These are phyloP conservation scores for Fraxinus albicans DNA, from an alignment of 305 asterid species.

Conservation along the genomic window DNA sequence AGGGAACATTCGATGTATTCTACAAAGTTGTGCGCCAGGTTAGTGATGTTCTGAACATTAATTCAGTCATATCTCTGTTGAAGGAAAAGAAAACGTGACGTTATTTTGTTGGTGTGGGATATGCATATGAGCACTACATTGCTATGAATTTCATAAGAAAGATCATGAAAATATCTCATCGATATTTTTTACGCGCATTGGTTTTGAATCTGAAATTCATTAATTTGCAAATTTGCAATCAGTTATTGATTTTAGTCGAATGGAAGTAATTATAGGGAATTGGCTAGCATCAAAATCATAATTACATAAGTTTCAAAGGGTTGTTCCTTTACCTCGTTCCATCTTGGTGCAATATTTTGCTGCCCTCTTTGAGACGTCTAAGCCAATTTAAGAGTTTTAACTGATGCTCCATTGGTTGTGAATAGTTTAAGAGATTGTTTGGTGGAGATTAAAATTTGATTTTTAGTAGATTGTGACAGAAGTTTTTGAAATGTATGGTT, in stretches of 20 bases:
- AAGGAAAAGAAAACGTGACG: background rate
- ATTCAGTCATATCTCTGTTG: background rate
- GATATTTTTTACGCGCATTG: background rate
- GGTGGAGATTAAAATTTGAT: no score
- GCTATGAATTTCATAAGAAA: background rate
- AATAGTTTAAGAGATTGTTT: background rate
- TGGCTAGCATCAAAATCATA: background rate
- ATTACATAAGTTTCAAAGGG: background rate
- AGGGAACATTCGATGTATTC: constrained; percentile 76
- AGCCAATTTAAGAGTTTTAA: background rate
- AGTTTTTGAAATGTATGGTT: no score
- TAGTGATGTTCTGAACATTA: constrained; percentile 25
- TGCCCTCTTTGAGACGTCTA: background rate
- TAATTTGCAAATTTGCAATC: background rate
- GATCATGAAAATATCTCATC: background rate
- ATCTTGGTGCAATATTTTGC: background rate
- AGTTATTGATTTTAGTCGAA: background rate
- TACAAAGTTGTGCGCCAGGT: constrained; percentile 74
- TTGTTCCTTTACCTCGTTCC: background rate
- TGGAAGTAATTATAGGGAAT: background rate
- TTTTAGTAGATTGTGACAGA: no score
- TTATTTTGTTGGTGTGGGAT: background rate
- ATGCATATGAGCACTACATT: background rate
- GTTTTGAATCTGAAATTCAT: background rate
- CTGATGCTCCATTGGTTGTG: background rate